A percentile compares a stretch with the other conserved stretches of the same genome.
phyloP scores from a whole-genome alignment of 306 rosid species.

The Bauhinia variegata region DNA sequence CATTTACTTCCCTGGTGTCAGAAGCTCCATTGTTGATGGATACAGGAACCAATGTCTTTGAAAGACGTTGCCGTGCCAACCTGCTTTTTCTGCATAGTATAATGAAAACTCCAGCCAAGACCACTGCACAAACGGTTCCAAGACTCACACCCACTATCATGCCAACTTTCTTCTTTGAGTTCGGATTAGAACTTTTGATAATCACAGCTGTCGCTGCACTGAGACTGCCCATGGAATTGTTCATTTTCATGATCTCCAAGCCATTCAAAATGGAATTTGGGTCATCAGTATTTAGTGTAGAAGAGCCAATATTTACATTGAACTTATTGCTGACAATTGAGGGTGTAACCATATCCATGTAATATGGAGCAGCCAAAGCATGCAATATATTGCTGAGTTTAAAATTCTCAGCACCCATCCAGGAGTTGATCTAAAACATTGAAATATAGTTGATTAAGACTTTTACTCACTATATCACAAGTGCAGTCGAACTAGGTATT shows the following conservation, averaged over 20 bases:
- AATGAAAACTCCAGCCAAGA: constrained; percentile 50
- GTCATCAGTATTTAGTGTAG: constrained; percentile 18
- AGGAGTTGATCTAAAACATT: constrained; percentile 52
- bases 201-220: constrained; percentile 22
- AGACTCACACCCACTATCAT: constrained; percentile 61
- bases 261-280: constrained; percentile 68
- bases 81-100: constrained; percentile 59
- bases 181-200: constrained; percentile 41
- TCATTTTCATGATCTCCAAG: constrained; percentile 65
- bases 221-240: constrained; percentile 53
- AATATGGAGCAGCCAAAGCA: constrained; percentile 45
- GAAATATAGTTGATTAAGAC: constrained; percentile 51
- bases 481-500: constrained; percentile 62
- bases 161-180: constrained; percentile 53
- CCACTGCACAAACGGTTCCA: constrained; percentile 54
- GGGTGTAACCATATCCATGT: constrained; percentile 44
- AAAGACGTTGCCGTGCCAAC: constrained; percentile 51
- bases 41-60: constrained; percentile 77
- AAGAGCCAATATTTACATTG: constrained; percentile 53
- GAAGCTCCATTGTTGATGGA: constrained; percentile 65
- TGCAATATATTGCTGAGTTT: constrained; percentile 33
- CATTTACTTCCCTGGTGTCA: constrained; percentile 80
- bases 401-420: constrained; percentile 33
- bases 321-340: constrained; percentile 29
- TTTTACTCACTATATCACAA: constrained; percentile 53